phyloP scores from a whole-genome alignment of 2,329 filamentous ascomycete species.

The Amauroascus niger region DNA sequence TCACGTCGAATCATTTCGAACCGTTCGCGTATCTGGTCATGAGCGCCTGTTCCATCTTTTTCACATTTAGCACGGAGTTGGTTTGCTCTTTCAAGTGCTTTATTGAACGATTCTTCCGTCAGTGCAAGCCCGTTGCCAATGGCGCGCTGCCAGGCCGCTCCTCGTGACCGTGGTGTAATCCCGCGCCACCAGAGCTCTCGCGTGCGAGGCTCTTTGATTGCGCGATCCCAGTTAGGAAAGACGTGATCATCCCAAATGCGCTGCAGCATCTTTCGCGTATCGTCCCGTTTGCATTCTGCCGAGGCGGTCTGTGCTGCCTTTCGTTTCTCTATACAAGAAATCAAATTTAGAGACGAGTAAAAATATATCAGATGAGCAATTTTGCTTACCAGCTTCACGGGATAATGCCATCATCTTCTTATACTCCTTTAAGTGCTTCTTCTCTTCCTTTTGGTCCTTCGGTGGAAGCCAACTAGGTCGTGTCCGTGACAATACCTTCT shows the following conservation, averaged over 20 bases:
- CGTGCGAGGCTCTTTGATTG: constrained; percentile 45
- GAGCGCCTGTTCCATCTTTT: constrained; percentile 34
- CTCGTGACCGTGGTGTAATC: constrained; percentile 47
- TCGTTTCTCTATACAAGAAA: constrained; percentile 37
- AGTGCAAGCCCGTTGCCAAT: constrained; percentile 53
- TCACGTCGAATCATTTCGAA: constrained; percentile 47
- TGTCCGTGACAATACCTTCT: constrained; percentile 54
- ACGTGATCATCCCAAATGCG: constrained; percentile 55
- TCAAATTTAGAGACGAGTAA: neutral
- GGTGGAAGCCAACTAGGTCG: constrained; percentile 59
- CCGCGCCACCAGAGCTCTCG: constrained; percentile 58
- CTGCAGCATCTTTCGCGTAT: constrained; percentile 45
- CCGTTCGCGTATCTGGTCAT: constrained; percentile 41
- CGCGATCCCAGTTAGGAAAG: constrained; percentile 49
- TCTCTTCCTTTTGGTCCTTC: constrained; percentile 78
- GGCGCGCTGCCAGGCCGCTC: constrained; percentile 50
- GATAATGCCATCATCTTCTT: constrained; percentile 57
- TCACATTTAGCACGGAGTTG: constrained; percentile 38
- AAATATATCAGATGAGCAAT: neutral
- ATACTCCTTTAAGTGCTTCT: constrained; percentile 67
- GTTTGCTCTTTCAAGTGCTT: constrained; percentile 48
- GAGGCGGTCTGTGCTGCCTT: constrained; percentile 41
- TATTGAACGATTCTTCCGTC: constrained; percentile 46
- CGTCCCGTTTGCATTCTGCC: constrained; percentile 41
- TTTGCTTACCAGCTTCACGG: constrained; percentile 44